phyloP scores from a whole-genome alignment of 2,329 filamentous ascomycete species.

The Cryphonectria parasitica region DNA sequence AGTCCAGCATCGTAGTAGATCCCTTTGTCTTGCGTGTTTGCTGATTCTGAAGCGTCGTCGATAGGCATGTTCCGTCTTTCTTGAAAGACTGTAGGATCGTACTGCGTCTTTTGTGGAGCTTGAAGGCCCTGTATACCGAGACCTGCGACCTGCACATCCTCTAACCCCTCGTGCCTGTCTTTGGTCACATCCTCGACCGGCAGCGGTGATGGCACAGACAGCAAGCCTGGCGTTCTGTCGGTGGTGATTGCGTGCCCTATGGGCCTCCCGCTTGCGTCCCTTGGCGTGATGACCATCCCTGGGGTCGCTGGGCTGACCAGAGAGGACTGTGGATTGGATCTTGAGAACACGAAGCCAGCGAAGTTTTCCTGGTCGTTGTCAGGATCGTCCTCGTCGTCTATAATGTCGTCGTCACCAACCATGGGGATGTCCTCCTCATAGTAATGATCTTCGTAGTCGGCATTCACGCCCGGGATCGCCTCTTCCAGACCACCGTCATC shows the following conservation, averaged over 20 bases:
- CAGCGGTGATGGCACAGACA: slow-evolving; percentile 27
- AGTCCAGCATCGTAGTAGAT: slow-evolving; percentile 72
- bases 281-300: slow-evolving; percentile 54
- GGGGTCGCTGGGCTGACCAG: slow-evolving; percentile 54
- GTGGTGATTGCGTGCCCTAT: slow-evolving; percentile 62
- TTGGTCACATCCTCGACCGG: slow-evolving; percentile 20
- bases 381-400: slow-evolving; percentile 45
- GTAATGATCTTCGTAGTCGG: slow-evolving; percentile 50
- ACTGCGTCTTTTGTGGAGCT: slow-evolving; percentile 29
- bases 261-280: slow-evolving; percentile 57
- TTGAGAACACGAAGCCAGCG: slow-evolving; percentile 61
- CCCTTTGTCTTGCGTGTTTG: slow-evolving; percentile 55
- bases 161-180: slow-evolving; percentile 23
- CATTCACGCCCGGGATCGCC: slow-evolving; percentile 63
- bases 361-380: slow-evolving; percentile 65
- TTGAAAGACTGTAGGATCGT: slow-evolving; percentile 30
- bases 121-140: slow-evolving; percentile 48
- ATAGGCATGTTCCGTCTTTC: slow-evolving; percentile 25
- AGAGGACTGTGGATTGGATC: slow-evolving; percentile 56
- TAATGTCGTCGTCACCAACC: slow-evolving; percentile 27
- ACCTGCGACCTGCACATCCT: slow-evolving; percentile 39
- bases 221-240: slow-evolving; percentile 43
- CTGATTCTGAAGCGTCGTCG: slow-evolving; percentile 12
- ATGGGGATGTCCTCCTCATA: slow-evolving; percentile 33
- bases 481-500: slow-evolving; percentile 70